Percentiles rank a stretch among this genome's conserved stretches.
Conservation (phyloP, 306 rosid genomes). For the Inga oerstediana region DNA sequence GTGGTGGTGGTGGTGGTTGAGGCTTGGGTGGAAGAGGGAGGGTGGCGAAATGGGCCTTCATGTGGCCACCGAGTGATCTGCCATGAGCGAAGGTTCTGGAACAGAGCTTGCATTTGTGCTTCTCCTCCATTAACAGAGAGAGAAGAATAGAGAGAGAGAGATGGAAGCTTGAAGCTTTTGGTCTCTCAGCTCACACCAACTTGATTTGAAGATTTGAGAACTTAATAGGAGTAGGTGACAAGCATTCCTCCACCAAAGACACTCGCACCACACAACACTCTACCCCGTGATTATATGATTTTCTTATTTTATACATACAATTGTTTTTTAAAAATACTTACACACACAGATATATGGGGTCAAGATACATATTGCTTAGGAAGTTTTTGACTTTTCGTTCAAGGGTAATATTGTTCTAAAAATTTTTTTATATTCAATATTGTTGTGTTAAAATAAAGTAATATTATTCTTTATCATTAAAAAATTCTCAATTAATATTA, state of each 20-base stretch:
- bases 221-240: slow-evolving; percentile 90
- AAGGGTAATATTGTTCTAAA: no score
- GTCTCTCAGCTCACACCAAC: slow-evolving; percentile 27
- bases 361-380: no score
- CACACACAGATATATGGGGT: neutral
- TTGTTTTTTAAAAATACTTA: no score
- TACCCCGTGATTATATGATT: slow-evolving; percentile 47
- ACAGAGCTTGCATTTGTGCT: slow-evolving; percentile 93
- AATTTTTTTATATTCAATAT: no score
- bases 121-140: slow-evolving; percentile 60
- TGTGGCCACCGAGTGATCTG: slow-evolving; percentile 91
- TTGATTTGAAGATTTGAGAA: slow-evolving; percentile 47
- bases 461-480: no score
- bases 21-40: slow-evolving; percentile 68
- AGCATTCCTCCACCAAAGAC: slow-evolving; percentile 90
- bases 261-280: slow-evolving; percentile 30
- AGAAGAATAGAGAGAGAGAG: neutral
- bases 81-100: slow-evolving; percentile 66
- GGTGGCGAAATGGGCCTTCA: slow-evolving; percentile 80
- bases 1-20: slow-evolving; percentile 16
- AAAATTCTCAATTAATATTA: no score
- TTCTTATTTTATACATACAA: neutral
- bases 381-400: no score
- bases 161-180: slow-evolving; percentile 28
- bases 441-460: no score